Base-by-base conservation (phyloP, 202 grass and related monocot species). In the Schoenoplectus triqueter region DNA sequence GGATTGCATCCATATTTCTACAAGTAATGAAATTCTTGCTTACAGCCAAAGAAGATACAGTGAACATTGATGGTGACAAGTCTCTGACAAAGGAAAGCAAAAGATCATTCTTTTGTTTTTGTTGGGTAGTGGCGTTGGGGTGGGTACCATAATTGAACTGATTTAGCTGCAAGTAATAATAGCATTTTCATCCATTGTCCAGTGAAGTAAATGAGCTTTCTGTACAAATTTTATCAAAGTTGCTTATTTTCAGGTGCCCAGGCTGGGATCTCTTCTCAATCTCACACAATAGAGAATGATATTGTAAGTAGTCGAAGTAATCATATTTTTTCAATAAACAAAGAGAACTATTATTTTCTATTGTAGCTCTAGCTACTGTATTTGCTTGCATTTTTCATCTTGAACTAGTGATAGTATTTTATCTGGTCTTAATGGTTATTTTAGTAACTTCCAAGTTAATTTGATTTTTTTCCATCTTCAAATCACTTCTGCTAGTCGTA, bases 251-350 rank as follows among this genome's bases (percentile, higher is more conserved):
- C 84, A 91, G 91, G 67, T 64, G 81, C 84, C 82, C 88, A 83
- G 60, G 44, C 84, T 86, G 90, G 91, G 92, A 49, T 91, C 73
- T 78, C 90, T 75, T 92, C 86, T 66, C 91, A 94, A 85, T 21
- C 73, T 45, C 88, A 61, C 65, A 68, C 1, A 69, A 14, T 49
- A 31, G 89, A 91, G 48, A 94, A 84, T 90, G 89, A 91, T 90
- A 88, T 64, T 80, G 69, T 85, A 85, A 90, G 92, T 87, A 87
- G 85, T 77, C 14, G 15, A 57, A 54, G 6, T 31, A 51, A 17
- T 18, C 66, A 45, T 54, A 10, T 69, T 10, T 6, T 41, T 13
- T 42, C 31, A 70, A 67, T 67, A 50, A 55, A 45, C 6, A 83
- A 41, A 55, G n/a, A 47, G 15, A 69, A 57, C 10, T 21, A 47